Evolutionary conservation across 495 filamentous ascomycete genomes (phyloP).

Genomic region (Recurvomyces mirabilis): DNA sequence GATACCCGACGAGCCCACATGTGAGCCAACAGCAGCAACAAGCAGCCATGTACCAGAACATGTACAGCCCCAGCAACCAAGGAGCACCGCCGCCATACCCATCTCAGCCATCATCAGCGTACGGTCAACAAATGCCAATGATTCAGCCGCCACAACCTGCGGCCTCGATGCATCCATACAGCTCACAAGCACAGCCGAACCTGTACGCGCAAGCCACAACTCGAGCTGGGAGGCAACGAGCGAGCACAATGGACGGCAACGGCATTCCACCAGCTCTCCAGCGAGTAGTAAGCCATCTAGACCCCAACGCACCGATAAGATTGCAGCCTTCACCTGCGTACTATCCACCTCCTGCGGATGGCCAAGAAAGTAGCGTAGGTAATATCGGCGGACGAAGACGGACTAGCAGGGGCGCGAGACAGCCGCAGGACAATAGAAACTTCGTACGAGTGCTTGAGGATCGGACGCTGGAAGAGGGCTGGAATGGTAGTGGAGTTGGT

Average conservation of each 20-base stretch:
- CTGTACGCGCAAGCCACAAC: slow-evolving; percentile 81
- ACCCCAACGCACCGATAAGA: slow-evolving; percentile 88
- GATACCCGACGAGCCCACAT: slow-evolving; percentile 15
- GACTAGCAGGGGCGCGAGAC: slow-evolving; percentile 50
- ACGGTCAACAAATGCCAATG: slow-evolving; percentile 12
- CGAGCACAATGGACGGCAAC: slow-evolving; percentile 88
- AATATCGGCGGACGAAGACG: slow-evolving; percentile 59
- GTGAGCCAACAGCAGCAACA: slow-evolving; percentile 18
- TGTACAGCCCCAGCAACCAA: slow-evolving; percentile 46
- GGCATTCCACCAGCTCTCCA: slow-evolving; percentile 90
- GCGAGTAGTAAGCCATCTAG: slow-evolving; percentile 90
- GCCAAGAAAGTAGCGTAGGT: slow-evolving; percentile 50
- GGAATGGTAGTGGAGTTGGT: slow-evolving; percentile 6
- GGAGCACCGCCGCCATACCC: slow-evolving; percentile 70
- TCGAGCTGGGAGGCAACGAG: slow-evolving; percentile 73
- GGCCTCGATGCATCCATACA: slow-evolving; percentile 17
- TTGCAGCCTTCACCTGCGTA: slow-evolving; percentile 95
- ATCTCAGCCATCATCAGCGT: slow-evolving; percentile 25
- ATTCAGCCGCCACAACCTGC: slow-evolving; percentile 13
- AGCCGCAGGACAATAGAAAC: slow-evolving; percentile 61
- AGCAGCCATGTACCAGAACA: slow-evolving; percentile 52
- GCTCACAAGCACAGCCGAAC: slow-evolving; percentile 54
- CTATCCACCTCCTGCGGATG: slow-evolving; percentile 90
- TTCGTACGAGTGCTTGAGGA: slow-evolving; percentile 93
- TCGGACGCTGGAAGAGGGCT: slow-evolving; percentile 77